Percentiles rank a stretch among this genome's conserved stretches.
phyloP scores from a whole-genome alignment of 2,329 filamentous ascomycete genomes.

The Pseudopyrenochaeta lycopersici region DNA sequence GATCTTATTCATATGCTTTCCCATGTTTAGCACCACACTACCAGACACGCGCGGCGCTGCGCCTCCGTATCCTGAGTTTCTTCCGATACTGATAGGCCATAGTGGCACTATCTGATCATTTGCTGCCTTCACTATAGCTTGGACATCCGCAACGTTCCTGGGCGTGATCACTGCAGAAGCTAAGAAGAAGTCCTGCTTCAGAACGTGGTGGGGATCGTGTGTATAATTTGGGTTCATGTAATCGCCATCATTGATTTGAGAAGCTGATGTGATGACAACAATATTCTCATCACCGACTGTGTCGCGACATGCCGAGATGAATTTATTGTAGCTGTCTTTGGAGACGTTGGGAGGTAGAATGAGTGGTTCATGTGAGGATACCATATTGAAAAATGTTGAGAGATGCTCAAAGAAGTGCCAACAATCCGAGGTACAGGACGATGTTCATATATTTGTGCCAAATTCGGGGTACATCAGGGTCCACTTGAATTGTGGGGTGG shows the following conservation, averaged over 20 bases:
- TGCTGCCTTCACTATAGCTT: slow-evolving; percentile 34
- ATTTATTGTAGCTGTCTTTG: not conserved
- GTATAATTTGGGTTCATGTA: slow-evolving; percentile 40
- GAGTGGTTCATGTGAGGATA: slow-evolving; percentile 6
- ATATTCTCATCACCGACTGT: slow-evolving; percentile 11
- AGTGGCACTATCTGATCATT: slow-evolving; percentile 43
- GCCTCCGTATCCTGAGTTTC: slow-evolving; percentile 60
- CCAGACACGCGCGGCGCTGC: slow-evolving; percentile 57
- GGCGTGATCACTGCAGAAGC: slow-evolving; percentile 56
- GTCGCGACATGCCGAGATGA: slow-evolving; percentile 3
- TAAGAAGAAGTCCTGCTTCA: slow-evolving; percentile 54
- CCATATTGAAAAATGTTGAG: not conserved
- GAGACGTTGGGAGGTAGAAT: slow-evolving; percentile 12
- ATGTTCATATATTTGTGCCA: not conserved
- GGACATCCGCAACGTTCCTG: slow-evolving; percentile 41
- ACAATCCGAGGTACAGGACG: not conserved
- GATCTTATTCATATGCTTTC: slow-evolving; percentile 53
- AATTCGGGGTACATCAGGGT: not conserved
- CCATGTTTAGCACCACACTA: slow-evolving; percentile 56
- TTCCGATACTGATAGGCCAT: slow-evolving; percentile 48
- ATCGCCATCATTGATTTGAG: slow-evolving; percentile 24
- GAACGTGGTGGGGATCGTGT: slow-evolving; percentile 54
- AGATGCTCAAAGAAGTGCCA: not conserved
- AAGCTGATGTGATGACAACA: slow-evolving; percentile 8
- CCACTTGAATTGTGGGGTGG: too few species aligned